phyloP scores from a whole-genome alignment of 2,329 filamentous ascomycete genomes.

The Diaporthe citri region DNA sequence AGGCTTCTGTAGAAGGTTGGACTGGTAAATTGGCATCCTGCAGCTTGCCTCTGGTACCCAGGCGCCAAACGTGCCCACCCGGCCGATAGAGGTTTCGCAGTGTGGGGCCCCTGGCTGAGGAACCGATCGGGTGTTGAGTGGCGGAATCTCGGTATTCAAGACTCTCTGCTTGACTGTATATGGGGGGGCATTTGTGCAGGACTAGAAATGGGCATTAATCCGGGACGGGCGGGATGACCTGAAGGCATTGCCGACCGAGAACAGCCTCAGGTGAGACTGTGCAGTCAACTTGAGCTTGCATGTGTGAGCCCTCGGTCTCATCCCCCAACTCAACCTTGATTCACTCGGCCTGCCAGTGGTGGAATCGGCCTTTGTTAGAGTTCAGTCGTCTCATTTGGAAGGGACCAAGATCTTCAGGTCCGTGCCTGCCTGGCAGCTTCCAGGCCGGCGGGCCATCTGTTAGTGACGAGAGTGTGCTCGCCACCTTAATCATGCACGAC shows the following conservation, averaged over 20 bases:
- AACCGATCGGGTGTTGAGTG: slow-evolving; percentile 12
- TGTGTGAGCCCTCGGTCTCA: neutral
- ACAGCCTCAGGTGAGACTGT: neutral
- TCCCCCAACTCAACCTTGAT: neutral
- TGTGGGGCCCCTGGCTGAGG: neutral
- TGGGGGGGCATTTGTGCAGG: too few species aligned
- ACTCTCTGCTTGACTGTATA: neutral
- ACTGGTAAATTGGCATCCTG: neutral
- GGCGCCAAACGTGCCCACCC: neutral
- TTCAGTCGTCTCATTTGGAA: slow-evolving; percentile 15
- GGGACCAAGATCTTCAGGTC: slow-evolving; percentile 24
- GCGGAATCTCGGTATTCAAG: slow-evolving; percentile 8
- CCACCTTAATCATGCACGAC: fast-evolving
- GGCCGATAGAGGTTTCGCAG: neutral
- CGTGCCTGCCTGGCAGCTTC: slow-evolving; percentile 23
- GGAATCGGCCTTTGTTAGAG: slow-evolving; percentile 4
- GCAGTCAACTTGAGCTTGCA: neutral
- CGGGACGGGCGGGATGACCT: neutral
- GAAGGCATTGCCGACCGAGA: neutral
- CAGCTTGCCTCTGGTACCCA: neutral
- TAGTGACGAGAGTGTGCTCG: neutral
- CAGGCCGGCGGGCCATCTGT: slow-evolving; percentile 1
- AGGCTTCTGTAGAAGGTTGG: neutral
- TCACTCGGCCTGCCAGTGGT: neutral
- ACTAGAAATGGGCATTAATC: neutral